These are phyloP conservation scores for Claviceps monticola DNA, from an alignment of 2,329 filamentous ascomycete species.

Conservation along the genomic window DNA sequence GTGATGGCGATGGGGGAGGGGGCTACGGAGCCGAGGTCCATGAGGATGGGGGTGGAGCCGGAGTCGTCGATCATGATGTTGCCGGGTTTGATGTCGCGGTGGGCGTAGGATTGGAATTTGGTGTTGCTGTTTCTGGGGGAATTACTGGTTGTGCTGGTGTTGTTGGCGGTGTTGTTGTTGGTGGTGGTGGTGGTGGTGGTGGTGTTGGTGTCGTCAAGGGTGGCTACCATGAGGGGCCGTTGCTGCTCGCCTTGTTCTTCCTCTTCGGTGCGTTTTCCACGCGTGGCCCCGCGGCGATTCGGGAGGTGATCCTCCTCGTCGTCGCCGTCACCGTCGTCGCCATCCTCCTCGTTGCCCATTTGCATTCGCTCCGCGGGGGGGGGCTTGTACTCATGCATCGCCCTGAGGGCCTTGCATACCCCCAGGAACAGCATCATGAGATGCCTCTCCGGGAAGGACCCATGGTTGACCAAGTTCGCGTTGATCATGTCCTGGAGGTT, in stretches of 20 bases:
- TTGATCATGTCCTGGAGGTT: constrained; percentile 98
- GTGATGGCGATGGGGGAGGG: constrained; percentile 81
- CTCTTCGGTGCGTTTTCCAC: constrained; percentile 8
- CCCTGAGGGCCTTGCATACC: constrained; percentile 73
- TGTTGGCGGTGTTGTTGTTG: background rate
- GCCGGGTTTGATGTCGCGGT: constrained; percentile 91
- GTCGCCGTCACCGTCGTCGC: constrained; percentile 14
- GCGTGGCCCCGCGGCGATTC: no score
- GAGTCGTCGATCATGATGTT: constrained; percentile 98
- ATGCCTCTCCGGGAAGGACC: constrained; percentile 71
- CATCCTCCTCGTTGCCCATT: constrained; percentile 31
- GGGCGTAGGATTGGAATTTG: constrained; percentile 65
- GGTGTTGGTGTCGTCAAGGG: background rate
- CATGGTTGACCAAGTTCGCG: constrained; percentile 92
- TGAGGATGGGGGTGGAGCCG: constrained; percentile 77
- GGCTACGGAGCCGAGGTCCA: constrained; percentile 90
- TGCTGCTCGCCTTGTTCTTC: constrained; percentile 55
- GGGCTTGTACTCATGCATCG: constrained; percentile 76
- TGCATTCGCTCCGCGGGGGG: constrained; percentile 35
- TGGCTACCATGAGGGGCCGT: constrained; percentile 58
- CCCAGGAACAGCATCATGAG: constrained; percentile 86
- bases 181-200: background rate
- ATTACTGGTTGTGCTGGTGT: background rate
- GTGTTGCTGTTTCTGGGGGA: constrained; percentile 12
- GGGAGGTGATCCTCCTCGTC: constrained; percentile 8